These are phyloP conservation scores for Trypanosoma brucei DNA, from an alignment of 208 protist genomes.

Conservation along the genomic window DNA sequence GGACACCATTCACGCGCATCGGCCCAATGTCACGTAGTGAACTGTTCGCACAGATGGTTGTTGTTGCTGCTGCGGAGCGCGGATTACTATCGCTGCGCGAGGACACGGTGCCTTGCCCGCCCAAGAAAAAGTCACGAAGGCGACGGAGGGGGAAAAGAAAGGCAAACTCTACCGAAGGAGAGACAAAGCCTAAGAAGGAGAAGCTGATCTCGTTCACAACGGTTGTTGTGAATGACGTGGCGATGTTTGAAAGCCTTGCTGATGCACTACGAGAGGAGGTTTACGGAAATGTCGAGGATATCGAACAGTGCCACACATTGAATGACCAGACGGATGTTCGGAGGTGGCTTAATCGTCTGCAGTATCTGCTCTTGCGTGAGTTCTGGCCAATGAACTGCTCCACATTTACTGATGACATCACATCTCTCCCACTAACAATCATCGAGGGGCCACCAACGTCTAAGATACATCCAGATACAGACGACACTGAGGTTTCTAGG, in stretches of 20 bases:
- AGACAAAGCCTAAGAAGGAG: neutral
- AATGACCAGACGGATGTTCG: slow-evolving; percentile 42
- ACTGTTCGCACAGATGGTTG: slow-evolving; percentile 57
- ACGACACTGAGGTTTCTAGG: neutral
- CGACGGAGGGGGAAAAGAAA: neutral
- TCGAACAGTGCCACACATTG: neutral
- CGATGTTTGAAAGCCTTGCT: slow-evolving; percentile 11
- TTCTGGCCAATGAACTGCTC: slow-evolving; percentile 10
- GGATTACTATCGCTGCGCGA: slow-evolving; percentile 23
- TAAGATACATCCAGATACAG: neutral
- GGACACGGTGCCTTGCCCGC: neutral
- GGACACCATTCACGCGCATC: slow-evolving; percentile 63
- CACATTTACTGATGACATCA: neutral
- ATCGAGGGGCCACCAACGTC: neutral
- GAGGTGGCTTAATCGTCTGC: slow-evolving; percentile 66
- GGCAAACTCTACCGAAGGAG: neutral
- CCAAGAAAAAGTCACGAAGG: neutral
- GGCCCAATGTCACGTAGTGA: slow-evolving; percentile 37
- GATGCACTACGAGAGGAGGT: slow-evolving; percentile 17
- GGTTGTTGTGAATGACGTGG: slow-evolving; percentile 20
- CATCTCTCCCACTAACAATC: no score
- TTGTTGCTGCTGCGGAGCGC: slow-evolving; percentile 60
- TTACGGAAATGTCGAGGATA: slow-evolving; percentile 7
- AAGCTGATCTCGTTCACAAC: neutral
- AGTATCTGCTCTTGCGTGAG: slow-evolving; percentile 43